A percentile compares a stretch with the other conserved stretches of the same genome.
Conservation (phyloP, 169 alveolate genomes). For the Cryptosporidium sp. region DNA sequence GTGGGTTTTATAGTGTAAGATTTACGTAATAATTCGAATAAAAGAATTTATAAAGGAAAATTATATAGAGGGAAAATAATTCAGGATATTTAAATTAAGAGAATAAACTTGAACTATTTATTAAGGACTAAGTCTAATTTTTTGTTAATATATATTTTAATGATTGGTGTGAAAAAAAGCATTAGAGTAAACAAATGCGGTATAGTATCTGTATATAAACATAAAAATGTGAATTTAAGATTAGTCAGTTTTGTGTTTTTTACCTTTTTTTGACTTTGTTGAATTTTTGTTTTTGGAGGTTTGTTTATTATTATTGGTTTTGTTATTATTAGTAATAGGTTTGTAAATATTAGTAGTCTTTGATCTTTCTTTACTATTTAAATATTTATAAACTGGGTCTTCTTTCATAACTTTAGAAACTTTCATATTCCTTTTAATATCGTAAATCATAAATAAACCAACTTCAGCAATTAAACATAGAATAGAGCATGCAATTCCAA, state of each 20-base stretch:
- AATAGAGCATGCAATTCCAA: constrained; percentile 70
- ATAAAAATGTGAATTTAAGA: too few species aligned
- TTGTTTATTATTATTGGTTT: neutral
- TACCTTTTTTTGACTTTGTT: constrained; percentile 13
- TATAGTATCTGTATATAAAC: neutral
- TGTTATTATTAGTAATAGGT: neutral
- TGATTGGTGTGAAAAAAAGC: neutral
- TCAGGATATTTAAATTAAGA: neutral
- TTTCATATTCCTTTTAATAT: constrained; percentile 63
- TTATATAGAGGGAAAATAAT: neutral
- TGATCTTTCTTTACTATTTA: constrained; percentile 6
- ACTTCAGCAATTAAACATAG: constrained; percentile 63
- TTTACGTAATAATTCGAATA: too few species aligned
- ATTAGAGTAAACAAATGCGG: neutral
- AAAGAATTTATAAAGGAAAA: too few species aligned
- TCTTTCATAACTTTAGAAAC: constrained; percentile 16
- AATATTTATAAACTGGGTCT: constrained; percentile 44
- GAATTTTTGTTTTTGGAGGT: neutral
- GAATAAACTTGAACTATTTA: too few species aligned
- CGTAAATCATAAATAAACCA: constrained; percentile 47
- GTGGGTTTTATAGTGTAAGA: neutral
- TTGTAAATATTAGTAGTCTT: neutral
- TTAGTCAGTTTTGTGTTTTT: constrained; percentile 47
- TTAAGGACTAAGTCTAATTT: too few species aligned
- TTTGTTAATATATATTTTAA: too few species aligned